These are phyloP conservation scores for Rhodotorula babjevae DNA, from an alignment of 768 basidiomycete genomes.

Conservation along the genomic window DNA sequence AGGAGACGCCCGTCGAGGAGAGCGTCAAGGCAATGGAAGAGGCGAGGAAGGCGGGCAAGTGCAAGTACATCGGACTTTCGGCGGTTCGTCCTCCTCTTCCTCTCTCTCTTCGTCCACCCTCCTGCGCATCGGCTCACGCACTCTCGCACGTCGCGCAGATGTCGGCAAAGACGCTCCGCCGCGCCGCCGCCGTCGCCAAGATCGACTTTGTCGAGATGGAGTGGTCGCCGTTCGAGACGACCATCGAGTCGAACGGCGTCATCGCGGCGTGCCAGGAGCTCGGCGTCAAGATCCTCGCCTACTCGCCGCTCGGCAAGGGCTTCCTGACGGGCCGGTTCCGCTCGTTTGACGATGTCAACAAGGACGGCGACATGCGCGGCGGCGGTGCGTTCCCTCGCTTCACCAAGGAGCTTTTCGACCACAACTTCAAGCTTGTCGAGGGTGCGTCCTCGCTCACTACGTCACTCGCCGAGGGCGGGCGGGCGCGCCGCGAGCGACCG, in stretches of 20 bases:
- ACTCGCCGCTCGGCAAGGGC: constrained; percentile 42
- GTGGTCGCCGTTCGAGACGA: constrained; percentile 34
- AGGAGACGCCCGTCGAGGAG: constrained; percentile 27
- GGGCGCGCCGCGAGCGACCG: too few relatives aligned
- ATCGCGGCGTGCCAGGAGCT: constrained; percentile 47
- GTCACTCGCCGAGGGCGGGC: too few relatives aligned
- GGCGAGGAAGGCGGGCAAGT: constrained; percentile 57
- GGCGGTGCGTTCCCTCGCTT: constrained; percentile 48
- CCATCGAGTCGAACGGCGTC: constrained; percentile 43
- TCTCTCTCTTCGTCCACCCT: neutral
- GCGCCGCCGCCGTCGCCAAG: constrained; percentile 52
- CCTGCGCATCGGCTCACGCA: neutral
- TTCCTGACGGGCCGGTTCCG: constrained; percentile 43
- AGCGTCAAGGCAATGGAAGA: constrained; percentile 49
- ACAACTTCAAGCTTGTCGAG: constrained; percentile 17
- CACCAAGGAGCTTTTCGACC: constrained; percentile 49
- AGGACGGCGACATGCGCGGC: constrained; percentile 48
- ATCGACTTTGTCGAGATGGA: constrained; percentile 63
- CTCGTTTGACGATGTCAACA: constrained; percentile 44
- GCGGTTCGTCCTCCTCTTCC: constrained; percentile 52
- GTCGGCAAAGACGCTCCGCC: constrained; percentile 50
- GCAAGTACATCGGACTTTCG: constrained; percentile 60
- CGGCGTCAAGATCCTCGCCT: constrained; percentile 48
- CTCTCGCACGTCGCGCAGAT: neutral
- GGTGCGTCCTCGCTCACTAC: neutral